Percentiles rank a stretch among this genome's conserved stretches.
phyloP scores from a whole-genome alignment of 208 protist genomes.

The Trypanosoma conorhini region DNA sequence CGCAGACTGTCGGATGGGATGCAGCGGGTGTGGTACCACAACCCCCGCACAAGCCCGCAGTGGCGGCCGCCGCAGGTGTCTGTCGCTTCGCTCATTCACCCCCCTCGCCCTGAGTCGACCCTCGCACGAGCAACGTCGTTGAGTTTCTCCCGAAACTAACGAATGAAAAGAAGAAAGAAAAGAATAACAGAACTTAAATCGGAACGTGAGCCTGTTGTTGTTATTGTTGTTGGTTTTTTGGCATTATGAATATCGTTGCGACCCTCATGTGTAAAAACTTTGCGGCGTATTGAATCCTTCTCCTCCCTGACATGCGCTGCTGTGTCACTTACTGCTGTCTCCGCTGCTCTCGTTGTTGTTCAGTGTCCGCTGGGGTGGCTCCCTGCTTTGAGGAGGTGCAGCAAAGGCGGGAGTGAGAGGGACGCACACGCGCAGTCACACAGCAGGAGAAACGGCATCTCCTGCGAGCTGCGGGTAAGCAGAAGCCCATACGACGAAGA shows the following conservation, averaged over 20 bases:
- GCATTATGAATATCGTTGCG: neutral
- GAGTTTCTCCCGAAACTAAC: neutral
- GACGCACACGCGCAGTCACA: too few relatives aligned
- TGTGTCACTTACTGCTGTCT: neutral
- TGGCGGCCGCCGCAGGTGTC: slow-evolving; percentile 67
- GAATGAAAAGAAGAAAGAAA: neutral
- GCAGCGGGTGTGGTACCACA: slow-evolving; percentile 75
- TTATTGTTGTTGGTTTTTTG: slow-evolving; percentile 8
- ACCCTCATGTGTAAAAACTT: neutral
- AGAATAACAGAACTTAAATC: neutral
- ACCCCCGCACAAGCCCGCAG: slow-evolving; percentile 68
- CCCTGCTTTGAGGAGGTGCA: neutral
- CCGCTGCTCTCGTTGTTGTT: neutral
- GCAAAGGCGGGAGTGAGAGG: too few relatives aligned
- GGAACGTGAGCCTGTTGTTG: neutral
- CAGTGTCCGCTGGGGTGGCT: neutral
- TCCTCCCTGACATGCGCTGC: neutral
- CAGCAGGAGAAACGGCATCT: too few relatives aligned
- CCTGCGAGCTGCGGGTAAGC: neutral
- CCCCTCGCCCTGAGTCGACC: neutral
- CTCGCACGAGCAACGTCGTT: neutral
- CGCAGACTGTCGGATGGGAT: slow-evolving; percentile 41
- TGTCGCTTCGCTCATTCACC: slow-evolving; percentile 29
- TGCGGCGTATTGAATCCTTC: neutral
- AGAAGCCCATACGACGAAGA: neutral